Conservation (phyloP, 1,139 yeast species). For the Pichia sp. region DNA sequence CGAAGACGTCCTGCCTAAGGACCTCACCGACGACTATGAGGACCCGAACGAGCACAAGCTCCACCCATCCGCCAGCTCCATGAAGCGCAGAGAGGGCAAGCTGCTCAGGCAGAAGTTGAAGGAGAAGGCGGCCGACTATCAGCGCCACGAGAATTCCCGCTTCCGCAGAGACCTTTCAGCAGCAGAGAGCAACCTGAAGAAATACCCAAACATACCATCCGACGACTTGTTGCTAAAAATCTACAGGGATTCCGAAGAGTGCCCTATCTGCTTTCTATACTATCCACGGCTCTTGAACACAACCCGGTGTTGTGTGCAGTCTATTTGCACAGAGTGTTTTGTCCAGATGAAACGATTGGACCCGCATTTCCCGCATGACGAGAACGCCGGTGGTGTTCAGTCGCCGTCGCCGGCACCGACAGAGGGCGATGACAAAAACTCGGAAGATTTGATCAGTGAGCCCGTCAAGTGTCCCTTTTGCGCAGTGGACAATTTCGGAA, state of each 20-base stretch:
- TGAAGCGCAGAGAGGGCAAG: slow-evolving; percentile 54
- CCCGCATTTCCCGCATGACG: slow-evolving; percentile 92
- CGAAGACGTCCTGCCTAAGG: slow-evolving; percentile 51
- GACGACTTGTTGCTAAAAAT: slow-evolving; percentile 43
- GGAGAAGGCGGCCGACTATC: slow-evolving; percentile 46
- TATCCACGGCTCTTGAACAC: slow-evolving; percentile 75
- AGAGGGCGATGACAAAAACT: slow-evolving; percentile 33
- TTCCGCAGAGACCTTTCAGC: slow-evolving; percentile 46
- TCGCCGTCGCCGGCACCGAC: slow-evolving; percentile 27
- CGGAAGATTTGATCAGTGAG: slow-evolving; percentile 72
- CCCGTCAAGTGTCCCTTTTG: slow-evolving; percentile 93
- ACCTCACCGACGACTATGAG: slow-evolving; percentile 53
- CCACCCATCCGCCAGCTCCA: slow-evolving; percentile 47
- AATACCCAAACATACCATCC: slow-evolving; percentile 35
- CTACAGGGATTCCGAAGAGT: slow-evolving; percentile 68
- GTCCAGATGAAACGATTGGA: slow-evolving; percentile 89
- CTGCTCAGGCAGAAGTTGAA: slow-evolving; percentile 46
- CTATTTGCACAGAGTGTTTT: slow-evolving; percentile 94
- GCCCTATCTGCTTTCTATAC: slow-evolving; percentile 90
- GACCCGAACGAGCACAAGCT: slow-evolving; percentile 55
- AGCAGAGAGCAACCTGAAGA: slow-evolving; percentile 32
- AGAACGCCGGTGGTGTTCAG: slow-evolving; percentile 29
- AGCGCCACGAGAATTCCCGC: slow-evolving; percentile 48
- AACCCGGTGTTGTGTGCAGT: slow-evolving; percentile 90
- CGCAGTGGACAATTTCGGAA: slow-evolving; percentile 82